Conservation (phyloP, 163 green algal genomes). For the Chlamydomonas reinhardtii region DNA sequence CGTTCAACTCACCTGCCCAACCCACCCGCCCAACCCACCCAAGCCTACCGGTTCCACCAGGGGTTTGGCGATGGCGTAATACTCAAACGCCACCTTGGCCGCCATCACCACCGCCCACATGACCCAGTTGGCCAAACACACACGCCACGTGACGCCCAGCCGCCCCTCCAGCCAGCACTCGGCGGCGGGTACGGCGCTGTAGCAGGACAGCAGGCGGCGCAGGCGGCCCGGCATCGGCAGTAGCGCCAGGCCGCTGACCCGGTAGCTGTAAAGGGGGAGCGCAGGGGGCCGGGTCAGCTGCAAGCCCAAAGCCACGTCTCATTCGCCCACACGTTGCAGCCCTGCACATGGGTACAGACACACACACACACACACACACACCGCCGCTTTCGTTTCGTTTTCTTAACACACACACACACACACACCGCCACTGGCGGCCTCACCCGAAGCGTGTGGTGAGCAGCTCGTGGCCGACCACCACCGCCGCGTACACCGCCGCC, state of each 20-base stretch:
- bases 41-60: background rate
- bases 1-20: slow-evolving; percentile 4
- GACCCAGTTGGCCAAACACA: background rate
- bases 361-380: too few relatives aligned
- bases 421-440: too few relatives aligned
- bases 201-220: slow-evolving; percentile 21
- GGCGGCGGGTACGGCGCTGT: background rate
- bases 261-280: background rate
- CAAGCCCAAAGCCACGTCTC: too few relatives aligned
- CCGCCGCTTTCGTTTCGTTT: background rate
- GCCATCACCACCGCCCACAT: slow-evolving; percentile 19
- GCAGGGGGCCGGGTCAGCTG: background rate
- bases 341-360: too few relatives aligned
- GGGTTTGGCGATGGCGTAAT: slow-evolving; percentile 49
- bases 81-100: slow-evolving; percentile 57
- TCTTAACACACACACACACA: background rate
- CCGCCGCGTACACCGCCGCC: slow-evolving; percentile 41
- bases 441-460: slow-evolving; percentile 46
- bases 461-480: slow-evolving; percentile 32
- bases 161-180: slow-evolving; percentile 31
- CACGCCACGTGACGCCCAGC: slow-evolving; percentile 2
- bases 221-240: slow-evolving; percentile 9
- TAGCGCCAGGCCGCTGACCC: slow-evolving; percentile 1
- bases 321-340: too few relatives aligned
- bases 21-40: background rate